Conservation (phyloP, 169 alveolate species). For the Plasmodium malariae region DNA sequence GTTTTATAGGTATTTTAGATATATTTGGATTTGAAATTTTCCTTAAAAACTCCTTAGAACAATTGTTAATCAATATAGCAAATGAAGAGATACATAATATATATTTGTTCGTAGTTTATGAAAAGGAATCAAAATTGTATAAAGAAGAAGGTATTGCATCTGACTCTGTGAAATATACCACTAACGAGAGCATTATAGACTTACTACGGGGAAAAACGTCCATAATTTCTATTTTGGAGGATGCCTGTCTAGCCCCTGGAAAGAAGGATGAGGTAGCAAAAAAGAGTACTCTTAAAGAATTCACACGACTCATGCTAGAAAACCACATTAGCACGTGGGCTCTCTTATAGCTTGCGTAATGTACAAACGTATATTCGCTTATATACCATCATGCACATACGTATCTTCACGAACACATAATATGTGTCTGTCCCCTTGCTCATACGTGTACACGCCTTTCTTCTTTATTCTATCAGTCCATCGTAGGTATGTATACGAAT, state of each 20-base stretch:
- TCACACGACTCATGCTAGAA: no score
- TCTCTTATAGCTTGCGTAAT: no score
- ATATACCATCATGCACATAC: no score
- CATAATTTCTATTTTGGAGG: slow-evolving; percentile 65
- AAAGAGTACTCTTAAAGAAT: no score
- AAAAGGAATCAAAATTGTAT: slow-evolving; percentile 58
- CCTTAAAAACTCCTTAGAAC: slow-evolving; percentile 97
- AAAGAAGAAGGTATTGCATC: slow-evolving; percentile 59
- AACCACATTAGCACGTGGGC: no score
- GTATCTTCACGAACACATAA: no score
- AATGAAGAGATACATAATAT: slow-evolving; percentile 91
- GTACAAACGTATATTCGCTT: no score
- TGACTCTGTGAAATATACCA: slow-evolving; percentile 69
- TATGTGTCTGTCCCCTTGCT: no score
- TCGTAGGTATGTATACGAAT: slow-evolving; percentile 38
- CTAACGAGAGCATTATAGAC: slow-evolving; percentile 58
- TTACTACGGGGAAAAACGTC: slow-evolving; percentile 69
- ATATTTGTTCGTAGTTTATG: slow-evolving; percentile 63
- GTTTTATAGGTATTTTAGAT: slow-evolving; percentile 97
- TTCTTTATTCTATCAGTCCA: slow-evolving; percentile 9
- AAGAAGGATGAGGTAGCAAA: slow-evolving; percentile 41
- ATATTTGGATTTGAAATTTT: slow-evolving; percentile 99
- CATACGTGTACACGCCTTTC: background rate
- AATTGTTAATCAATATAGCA: slow-evolving; percentile 97
- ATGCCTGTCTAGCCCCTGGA: slow-evolving; percentile 67